Evolutionary conservation across 2,329 filamentous ascomycete species (phyloP).

Genomic region (Trichoderma atroviride): DNA sequence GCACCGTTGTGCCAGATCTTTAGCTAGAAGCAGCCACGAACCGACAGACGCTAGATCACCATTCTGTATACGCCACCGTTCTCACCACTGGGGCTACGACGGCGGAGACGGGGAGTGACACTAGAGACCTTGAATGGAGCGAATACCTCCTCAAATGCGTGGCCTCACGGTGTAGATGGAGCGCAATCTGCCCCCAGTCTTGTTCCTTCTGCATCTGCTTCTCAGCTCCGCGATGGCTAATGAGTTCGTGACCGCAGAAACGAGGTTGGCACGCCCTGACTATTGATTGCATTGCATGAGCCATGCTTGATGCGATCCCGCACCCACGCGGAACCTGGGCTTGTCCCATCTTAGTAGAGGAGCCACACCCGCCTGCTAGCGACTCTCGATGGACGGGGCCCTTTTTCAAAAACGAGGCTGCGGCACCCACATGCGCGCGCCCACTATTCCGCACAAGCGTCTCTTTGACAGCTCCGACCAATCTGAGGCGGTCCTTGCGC

Average conservation of each 20-base stretch:
- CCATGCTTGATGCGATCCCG: neutral
- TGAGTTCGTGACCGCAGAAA: neutral
- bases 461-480: conserved; percentile 22
- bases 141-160: neutral
- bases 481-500: conserved; percentile 8
- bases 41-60: neutral
- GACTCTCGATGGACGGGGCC: neutral
- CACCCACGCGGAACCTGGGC: neutral
- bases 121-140: neutral
- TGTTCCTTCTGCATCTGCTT: neutral
- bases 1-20: conserved; percentile 20
- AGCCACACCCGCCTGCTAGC: conserved; percentile 1
- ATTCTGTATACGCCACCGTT: neutral
- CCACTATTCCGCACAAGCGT: conserved; percentile 4
- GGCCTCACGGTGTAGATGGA: neutral
- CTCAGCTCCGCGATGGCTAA: neutral
- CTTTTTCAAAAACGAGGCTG: conserved; percentile 17
- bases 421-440: neutral
- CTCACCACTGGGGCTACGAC: neutral
- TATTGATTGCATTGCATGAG: neutral
- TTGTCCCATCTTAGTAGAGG: neutral
- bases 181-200: neutral
- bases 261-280: neutral
- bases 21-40: neutral
- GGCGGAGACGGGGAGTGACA: neutral